Evolutionary conservation across 2,329 filamentous ascomycete genomes (phyloP).

Genomic region (Fusarium sp.): DNA sequence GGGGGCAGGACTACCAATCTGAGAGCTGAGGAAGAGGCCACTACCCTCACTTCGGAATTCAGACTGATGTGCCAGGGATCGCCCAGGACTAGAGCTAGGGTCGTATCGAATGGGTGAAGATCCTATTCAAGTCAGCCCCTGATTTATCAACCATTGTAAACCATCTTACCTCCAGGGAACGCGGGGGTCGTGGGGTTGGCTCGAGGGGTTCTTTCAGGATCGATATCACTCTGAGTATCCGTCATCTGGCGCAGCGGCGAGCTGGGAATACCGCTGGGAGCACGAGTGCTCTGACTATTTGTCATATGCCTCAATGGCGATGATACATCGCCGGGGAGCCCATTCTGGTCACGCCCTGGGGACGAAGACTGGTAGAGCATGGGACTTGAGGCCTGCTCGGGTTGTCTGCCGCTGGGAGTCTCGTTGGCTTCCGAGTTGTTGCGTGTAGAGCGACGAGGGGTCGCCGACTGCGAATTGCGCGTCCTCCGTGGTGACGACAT

Average conservation of each 20-base stretch:
- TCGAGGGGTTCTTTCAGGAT: conserved; percentile 76
- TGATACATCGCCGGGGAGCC: conserved; percentile 55
- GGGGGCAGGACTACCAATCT: conserved; percentile 63
- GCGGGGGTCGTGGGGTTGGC: conserved; percentile 62
- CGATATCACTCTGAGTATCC: conserved; percentile 64
- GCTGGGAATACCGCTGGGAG: conserved; percentile 59
- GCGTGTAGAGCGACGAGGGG: conserved; percentile 56
- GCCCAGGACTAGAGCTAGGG: conserved; percentile 88
- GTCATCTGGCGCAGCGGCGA: conserved; percentile 71
- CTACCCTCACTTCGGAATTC: conserved; percentile 87
- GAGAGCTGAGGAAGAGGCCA: conserved; percentile 82
- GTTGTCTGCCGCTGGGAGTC: conserved; percentile 59
- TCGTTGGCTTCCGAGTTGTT: conserved; percentile 50
- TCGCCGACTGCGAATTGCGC: conserved; percentile 64
- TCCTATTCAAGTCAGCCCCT: conserved; percentile 62
- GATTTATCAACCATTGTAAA: background rate
- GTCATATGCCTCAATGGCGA: conserved; percentile 70
- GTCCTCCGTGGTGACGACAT: conserved; percentile 62
- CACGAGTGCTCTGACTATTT: conserved; percentile 64
- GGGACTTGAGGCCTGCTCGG: conserved; percentile 79
- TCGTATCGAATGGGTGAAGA: conserved; percentile 94
- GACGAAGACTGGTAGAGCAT: conserved; percentile 76
- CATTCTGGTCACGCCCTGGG: conserved; percentile 45
- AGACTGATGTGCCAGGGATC: conserved; percentile 71
- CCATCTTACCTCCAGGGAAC: conserved; percentile 70